Evolutionary conservation across 768 basidiomycete genomes (phyloP), one percentile per base, ranked within the genome.

Genomic region (Lyophyllum semitale): DNA sequence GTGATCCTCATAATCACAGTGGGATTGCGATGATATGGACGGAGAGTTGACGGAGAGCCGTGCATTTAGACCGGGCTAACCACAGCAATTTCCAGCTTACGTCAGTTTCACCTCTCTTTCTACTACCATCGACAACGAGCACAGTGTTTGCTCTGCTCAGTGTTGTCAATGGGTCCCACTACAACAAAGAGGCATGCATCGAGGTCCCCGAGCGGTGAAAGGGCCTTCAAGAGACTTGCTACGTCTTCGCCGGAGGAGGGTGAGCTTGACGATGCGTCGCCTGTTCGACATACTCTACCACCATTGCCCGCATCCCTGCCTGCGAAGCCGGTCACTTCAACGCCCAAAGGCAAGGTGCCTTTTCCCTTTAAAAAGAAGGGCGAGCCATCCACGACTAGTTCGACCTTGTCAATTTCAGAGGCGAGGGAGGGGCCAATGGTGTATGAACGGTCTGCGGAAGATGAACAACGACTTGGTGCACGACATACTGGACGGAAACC

Each of bases 201-300:
- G 33, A 68, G 71, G 45, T 83, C 85, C 13, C 77, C 83, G 43
- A 71, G 73, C 1, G 71, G 75, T 54, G 69, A 71, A 35, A 77
- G 87, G 48, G 77, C 81, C 9, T 33, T 68, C 5, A 91, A 91
- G 65, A 78, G 87, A 41, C 73, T 67, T 18, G 75, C 77, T 8
- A 79, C 85, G 2, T 87, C 87, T 9, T 84, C 89, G 1, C 89
- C 89, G 47, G 91, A 93, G 69, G 91, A 93, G 66, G 91, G 91
- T 56, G 91, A 93, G 63, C 73, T 93, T 46, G 89, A 90, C 71
- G 89, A 91, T 67, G 73, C 62, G 53, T 50, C 63, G 15, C 51
- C 66, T 51, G 20, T 40, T 49, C 61, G 57, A 63, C 42, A 63
- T 30, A 54, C 66, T 48, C 55, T 62, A 40, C 49, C 59, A 41